Base-by-base conservation (phyloP, 208 protist genomes). In the Acanthamoeba culbertsoni region DNA sequence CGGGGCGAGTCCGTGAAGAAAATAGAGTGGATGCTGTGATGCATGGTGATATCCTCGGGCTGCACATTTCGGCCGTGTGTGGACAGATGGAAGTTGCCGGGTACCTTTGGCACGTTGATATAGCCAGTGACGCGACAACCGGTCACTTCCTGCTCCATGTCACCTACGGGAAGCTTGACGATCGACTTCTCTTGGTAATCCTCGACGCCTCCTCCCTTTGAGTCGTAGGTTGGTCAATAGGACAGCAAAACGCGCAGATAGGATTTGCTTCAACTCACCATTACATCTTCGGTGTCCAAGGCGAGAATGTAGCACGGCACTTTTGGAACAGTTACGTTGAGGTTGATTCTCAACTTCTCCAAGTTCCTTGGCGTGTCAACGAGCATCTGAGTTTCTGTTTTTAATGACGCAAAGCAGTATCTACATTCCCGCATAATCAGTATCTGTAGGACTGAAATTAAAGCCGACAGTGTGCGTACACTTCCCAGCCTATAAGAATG, bases 71-170 rank as follows among this genome's bases (percentile, higher is more conserved):
- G 48, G 33, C 82, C 82, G 42, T 62, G 48, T 23, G 57, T 68
- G 51, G 53, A 71, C 12, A 90, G 57, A 14, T 68, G 48, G 33
- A 90, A 90, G 82, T 90, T 90, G 57, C 82, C 82, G 40, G 82
- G 82, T 51, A 90, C 82, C 57, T 90, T 90, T 43, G 82, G 82
- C 31, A 90, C 82, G 57, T 62, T 90, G 57, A 90, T 51, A 40
- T 90, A 90, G 20, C 82, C 82, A 8, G 51, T 35, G 26, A 90
- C 42, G 82, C 48, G 48, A 20, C 82, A 90, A 20, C 82, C 82
- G 31, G 53, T 37, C 37, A 63, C 3, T 33, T 42, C 10, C 18
- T 12, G 6, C 40, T 86, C 71, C 5, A 10, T 1, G 42, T 16
- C 37, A 75, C 20, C 23, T 12, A 90, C 1, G n/a, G 4, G 51